These are phyloP conservation scores for Trichomonascaceae sp. DNA, from an alignment of 1,139 yeast genomes.

Conservation along the genomic window DNA sequence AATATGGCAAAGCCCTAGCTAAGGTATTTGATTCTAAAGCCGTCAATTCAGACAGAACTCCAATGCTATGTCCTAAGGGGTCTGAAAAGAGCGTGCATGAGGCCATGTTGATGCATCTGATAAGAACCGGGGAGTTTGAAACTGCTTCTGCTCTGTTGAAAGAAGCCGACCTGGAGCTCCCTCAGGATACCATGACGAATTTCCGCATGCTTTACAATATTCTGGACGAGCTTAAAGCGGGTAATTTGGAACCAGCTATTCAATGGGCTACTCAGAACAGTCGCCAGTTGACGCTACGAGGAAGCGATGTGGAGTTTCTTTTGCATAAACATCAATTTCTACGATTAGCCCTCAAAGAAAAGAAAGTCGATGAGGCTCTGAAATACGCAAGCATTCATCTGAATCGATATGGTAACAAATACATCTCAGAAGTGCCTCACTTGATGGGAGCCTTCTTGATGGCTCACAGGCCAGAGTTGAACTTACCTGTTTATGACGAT, in stretches of 20 bases:
- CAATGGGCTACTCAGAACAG: constrained; percentile 38
- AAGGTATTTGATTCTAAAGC: constrained; percentile 21
- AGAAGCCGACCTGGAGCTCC: constrained; percentile 32
- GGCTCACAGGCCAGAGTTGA: constrained; percentile 27
- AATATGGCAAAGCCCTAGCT: constrained; percentile 33
- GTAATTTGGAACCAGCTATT: constrained; percentile 37
- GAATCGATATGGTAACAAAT: constrained; percentile 39
- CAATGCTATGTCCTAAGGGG: constrained; percentile 24
- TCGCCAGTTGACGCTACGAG: constrained; percentile 24
- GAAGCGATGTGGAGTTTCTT: constrained; percentile 50
- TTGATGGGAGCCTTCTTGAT: constrained; percentile 47
- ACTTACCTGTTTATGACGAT: constrained; percentile 38
- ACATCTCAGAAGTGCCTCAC: constrained; percentile 46
- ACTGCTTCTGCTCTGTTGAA: constrained; percentile 30
- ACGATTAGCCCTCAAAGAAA: constrained; percentile 26
- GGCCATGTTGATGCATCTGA: constrained; percentile 41
- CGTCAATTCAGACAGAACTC: constrained; percentile 24
- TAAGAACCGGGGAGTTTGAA: constrained; percentile 41
- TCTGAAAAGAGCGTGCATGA: constrained; percentile 29
- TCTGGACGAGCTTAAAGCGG: constrained; percentile 25
- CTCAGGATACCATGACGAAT: constrained; percentile 29
- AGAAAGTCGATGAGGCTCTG: constrained; percentile 38
- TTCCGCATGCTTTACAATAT: constrained; percentile 36
- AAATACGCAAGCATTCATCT: constrained; percentile 52
- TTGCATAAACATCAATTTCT: constrained; percentile 56